phyloP scores from a whole-genome alignment of 805 yeast species.

The Kodamaea restingae region DNA sequence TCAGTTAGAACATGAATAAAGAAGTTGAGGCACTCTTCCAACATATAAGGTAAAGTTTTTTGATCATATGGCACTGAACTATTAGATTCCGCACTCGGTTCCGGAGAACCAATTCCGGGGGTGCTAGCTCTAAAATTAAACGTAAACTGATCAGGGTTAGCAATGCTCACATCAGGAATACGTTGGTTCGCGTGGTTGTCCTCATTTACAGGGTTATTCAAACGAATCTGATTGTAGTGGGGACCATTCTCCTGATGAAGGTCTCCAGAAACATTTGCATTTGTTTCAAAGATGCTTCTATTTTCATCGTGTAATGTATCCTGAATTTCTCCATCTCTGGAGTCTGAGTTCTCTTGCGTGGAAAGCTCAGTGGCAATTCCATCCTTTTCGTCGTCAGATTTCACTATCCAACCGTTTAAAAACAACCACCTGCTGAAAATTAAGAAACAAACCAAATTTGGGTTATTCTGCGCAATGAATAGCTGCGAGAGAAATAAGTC shows the following conservation, averaged over 20 bases:
- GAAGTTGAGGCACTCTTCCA: constrained; percentile 74
- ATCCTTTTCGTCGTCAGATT: background rate
- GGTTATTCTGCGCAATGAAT: constrained; percentile 46
- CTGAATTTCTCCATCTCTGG: background rate
- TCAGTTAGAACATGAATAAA: constrained; percentile 68
- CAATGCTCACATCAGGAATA: background rate
- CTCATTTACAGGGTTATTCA: background rate
- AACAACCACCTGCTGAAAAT: constrained; percentile 70
- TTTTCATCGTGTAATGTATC: no score
- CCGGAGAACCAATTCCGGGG: background rate
- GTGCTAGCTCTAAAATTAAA: background rate
- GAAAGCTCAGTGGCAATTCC: background rate
- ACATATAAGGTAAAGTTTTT: constrained; percentile 53
- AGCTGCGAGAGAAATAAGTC: constrained; percentile 75
- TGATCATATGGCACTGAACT: constrained; percentile 33
- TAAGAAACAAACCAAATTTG: constrained; percentile 53
- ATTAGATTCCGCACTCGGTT: background rate
- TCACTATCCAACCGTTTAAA: constrained; percentile 26
- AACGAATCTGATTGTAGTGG: background rate
- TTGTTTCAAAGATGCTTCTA: no score
- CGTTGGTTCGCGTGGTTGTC: background rate
- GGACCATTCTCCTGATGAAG: background rate
- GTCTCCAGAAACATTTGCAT: no score
- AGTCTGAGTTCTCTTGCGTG: no score
- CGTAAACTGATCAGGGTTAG: background rate